phyloP scores from a whole-genome alignment of 1,139 yeast species.

The Meyerozyma sp. region DNA sequence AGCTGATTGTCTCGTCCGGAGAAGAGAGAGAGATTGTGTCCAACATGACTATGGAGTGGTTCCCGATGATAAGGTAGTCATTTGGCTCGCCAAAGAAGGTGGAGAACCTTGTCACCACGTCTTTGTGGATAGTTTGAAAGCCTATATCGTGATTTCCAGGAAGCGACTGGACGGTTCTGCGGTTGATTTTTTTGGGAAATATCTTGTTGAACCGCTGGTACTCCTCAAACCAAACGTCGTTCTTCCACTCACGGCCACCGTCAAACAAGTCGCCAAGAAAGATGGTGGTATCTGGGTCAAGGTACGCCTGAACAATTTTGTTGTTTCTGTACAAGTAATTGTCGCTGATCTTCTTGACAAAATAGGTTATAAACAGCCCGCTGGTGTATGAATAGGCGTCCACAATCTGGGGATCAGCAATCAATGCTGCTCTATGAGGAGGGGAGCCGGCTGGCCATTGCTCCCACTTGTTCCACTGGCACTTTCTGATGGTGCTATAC shows the following conservation, averaged over 20 bases:
- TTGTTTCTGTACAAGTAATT: slow-evolving; percentile 78
- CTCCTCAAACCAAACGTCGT: slow-evolving; percentile 68
- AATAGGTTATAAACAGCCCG: slow-evolving; percentile 39
- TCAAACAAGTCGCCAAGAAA: slow-evolving; percentile 91
- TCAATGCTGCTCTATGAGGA: slow-evolving; percentile 62
- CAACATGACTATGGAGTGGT: slow-evolving; percentile 69
- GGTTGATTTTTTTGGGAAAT: slow-evolving; percentile 48
- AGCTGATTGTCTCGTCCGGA: slow-evolving; percentile 19
- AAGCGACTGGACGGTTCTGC: slow-evolving; percentile 50
- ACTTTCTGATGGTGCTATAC: slow-evolving; percentile 37
- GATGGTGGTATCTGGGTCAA: slow-evolving; percentile 72
- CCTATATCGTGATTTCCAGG: slow-evolving; percentile 99
- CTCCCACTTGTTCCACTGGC: slow-evolving; percentile 68
- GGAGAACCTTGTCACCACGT: slow-evolving; percentile 55
- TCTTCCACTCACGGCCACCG: slow-evolving; percentile 89
- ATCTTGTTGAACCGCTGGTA: slow-evolving; percentile 60
- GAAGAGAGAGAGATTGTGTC: slow-evolving; percentile 78
- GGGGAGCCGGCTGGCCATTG: slow-evolving; percentile 31
- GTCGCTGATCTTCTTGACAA: slow-evolving; percentile 55
- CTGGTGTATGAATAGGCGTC: slow-evolving; percentile 68
- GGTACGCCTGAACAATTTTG: slow-evolving; percentile 47
- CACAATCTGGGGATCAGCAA: slow-evolving; percentile 92
- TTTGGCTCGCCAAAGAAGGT: slow-evolving; percentile 71
- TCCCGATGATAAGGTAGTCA: slow-evolving; percentile 52
- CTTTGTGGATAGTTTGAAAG: slow-evolving; percentile 61